Percentiles rank a stretch among this genome's conserved stretches.
Conservation (phyloP, 192 early-diverging fungal species). For the Phycomyces blakesleeanus region DNA sequence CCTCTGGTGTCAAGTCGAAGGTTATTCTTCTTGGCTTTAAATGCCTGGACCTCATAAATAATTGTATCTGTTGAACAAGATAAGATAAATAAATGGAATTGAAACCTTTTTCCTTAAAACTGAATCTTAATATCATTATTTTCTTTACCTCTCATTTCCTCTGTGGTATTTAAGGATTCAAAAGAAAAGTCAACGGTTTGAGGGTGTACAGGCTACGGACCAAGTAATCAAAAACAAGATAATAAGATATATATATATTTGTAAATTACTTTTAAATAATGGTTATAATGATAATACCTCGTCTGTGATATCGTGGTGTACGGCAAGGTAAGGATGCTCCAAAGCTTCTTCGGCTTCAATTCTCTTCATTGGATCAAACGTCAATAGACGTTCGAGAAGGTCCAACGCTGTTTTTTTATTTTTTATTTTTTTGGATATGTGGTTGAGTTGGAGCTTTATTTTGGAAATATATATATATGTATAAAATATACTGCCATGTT, state of each 20-base stretch:
- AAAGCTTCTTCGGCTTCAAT: constrained; percentile 90
- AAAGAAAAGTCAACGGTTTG: constrained; percentile 75
- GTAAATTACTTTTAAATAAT: too few species aligned
- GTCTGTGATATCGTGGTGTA: constrained; percentile 42
- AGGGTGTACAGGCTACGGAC: constrained; percentile 52
- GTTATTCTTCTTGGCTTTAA: constrained; percentile 21
- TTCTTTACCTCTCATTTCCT: constrained; percentile 66
- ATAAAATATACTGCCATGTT: constrained; percentile 25
- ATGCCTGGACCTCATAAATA: constrained; percentile 20
- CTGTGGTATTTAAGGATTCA: constrained; percentile 61
- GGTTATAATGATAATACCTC: constrained; percentile 15
- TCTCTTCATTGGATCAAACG: constrained; percentile 81
- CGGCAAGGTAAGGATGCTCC: constrained; percentile 83
- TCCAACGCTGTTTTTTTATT: constrained; percentile 62
- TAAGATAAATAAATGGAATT: neutral
- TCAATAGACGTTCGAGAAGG: constrained; percentile 82
- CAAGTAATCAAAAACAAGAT: neutral
- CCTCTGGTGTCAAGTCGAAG: constrained; percentile 18
- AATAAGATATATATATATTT: neutral
- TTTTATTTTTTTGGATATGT: neutral
- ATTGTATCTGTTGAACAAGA: constrained; percentile 9
- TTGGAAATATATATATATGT: neutral
- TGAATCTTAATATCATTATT: too few species aligned
- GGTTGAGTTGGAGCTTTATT: neutral
- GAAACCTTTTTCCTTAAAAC: too few species aligned